These are phyloP conservation scores for Leccinum disarticulatum DNA, from an alignment of 768 basidiomycete genomes.

Conservation along the genomic window DNA sequence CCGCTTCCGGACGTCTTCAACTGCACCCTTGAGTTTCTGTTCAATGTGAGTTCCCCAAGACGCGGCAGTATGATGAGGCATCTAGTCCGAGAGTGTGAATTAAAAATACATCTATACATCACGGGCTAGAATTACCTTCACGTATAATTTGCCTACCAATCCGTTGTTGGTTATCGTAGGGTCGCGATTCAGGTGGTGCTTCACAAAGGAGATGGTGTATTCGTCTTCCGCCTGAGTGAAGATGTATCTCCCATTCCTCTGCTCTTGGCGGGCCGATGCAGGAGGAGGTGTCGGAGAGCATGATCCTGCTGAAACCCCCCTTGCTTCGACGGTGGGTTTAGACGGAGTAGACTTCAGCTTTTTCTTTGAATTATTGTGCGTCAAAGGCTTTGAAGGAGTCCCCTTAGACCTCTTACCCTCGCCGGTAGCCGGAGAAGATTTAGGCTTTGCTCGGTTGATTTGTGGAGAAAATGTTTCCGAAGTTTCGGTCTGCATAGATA, in stretches of 20 bases:
- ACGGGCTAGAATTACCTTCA: conserved; percentile 41
- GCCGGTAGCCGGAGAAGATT: conserved; percentile 3
- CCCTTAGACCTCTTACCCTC: conserved; percentile 5
- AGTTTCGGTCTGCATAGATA: conserved; percentile 15
- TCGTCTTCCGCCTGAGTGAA: conserved; percentile 54
- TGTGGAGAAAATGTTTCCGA: conserved; percentile 4
- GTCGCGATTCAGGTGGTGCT: conserved; percentile 48
- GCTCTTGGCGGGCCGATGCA: conserved; percentile 27
- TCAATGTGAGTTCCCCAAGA: conserved; percentile 53
- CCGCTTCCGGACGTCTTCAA: conserved; percentile 51
- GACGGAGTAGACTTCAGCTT: neutral
- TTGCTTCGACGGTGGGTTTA: neutral
- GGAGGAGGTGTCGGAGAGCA: conserved; percentile 50
- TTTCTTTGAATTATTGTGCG: conserved; percentile 12
- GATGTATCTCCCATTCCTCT: conserved; percentile 35
- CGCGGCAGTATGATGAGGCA: conserved; percentile 53
- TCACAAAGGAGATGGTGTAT: conserved; percentile 46
- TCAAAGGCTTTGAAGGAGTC: conserved; percentile 8
- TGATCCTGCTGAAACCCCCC: conserved; percentile 5
- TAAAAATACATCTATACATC: neutral
- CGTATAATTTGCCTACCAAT: conserved; percentile 40
- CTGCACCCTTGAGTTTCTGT: conserved; percentile 31
- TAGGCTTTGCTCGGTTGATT: conserved; percentile 5
- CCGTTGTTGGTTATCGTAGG: conserved; percentile 40
- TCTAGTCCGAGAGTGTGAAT: conserved; percentile 37